Conservation (phyloP, 371 early-diverging fungal species). For the Syncephalastrum monosporum region DNA sequence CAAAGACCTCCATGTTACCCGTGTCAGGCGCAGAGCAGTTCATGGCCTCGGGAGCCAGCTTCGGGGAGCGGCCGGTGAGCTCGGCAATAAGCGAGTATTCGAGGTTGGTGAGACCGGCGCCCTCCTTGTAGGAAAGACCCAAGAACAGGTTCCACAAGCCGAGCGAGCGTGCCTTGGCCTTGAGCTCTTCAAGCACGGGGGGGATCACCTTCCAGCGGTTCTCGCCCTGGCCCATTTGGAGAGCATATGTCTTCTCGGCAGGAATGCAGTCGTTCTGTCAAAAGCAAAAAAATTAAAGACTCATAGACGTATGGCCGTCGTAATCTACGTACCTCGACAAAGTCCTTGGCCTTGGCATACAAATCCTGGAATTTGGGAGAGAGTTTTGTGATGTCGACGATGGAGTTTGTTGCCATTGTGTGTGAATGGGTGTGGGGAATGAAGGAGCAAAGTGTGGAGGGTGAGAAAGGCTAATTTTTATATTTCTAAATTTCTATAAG, state of each 20-base stretch:
- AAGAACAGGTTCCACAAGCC: conserved; percentile 97
- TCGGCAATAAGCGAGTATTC: conserved; percentile 64
- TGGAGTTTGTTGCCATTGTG: conserved; percentile 42
- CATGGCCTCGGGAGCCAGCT: conserved; percentile 82
- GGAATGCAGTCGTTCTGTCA: conserved; percentile 92
- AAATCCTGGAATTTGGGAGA: conserved; percentile 71
- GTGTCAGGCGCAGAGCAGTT: conserved; percentile 98
- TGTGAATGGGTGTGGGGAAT: no score
- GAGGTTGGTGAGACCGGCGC: conserved; percentile 82
- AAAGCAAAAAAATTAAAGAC: background rate
- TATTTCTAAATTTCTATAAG: no score
- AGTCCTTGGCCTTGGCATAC: conserved; percentile 66
- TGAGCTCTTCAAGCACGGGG: conserved; percentile 84
- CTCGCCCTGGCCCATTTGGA: conserved; percentile 74
- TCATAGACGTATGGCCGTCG: no score
- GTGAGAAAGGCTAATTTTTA: no score
- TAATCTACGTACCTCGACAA: conserved; percentile 67
- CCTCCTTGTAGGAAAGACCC: conserved; percentile 69
- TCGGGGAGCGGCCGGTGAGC: conserved; percentile 78
- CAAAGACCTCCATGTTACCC: conserved; percentile 98
- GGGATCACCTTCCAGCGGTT: conserved; percentile 87
- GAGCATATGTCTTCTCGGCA: conserved; percentile 74
- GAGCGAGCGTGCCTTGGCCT: conserved; percentile 79
- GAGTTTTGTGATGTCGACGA: conserved; percentile 42
- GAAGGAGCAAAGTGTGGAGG: no score